These are phyloP conservation scores for Trichosporon sp. DNA, from an alignment of 1,284 basidiomycete genomes.

Conservation along the genomic window DNA sequence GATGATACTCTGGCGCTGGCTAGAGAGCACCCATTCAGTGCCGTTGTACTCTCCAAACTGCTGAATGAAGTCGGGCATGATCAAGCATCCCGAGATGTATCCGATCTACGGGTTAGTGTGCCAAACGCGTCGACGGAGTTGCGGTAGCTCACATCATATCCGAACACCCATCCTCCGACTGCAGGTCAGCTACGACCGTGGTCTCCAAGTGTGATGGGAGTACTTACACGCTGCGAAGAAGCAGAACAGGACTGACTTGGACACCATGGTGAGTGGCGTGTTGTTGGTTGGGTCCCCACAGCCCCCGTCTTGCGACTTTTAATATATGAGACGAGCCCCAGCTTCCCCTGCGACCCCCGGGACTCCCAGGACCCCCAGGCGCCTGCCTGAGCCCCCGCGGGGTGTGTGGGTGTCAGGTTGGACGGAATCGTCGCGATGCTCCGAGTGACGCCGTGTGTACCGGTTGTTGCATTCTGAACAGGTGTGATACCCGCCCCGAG, in stretches of 20 bases:
- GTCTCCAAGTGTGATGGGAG: background rate
- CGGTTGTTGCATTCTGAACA: background rate
- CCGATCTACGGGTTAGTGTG: conserved; percentile 20
- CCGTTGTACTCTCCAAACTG: conserved; percentile 59
- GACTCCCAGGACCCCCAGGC: background rate
- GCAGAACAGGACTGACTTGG: conserved; percentile 27
- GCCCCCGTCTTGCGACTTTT: background rate
- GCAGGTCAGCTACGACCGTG: background rate
- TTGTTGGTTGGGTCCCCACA: background rate
- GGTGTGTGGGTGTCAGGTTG: background rate
- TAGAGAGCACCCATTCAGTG: conserved; percentile 58
- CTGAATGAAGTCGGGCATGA: conserved; percentile 60
- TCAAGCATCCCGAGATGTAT: conserved; percentile 62
- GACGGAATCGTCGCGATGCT: background rate
- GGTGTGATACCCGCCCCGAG: background rate
- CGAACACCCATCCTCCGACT: conserved; percentile 33
- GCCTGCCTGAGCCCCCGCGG: background rate
- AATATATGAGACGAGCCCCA: background rate
- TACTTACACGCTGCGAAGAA: conserved; percentile 30
- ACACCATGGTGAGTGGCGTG: conserved; percentile 16
- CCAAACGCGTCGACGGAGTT: background rate
- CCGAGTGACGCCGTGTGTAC: background rate
- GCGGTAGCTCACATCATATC: conserved; percentile 24
- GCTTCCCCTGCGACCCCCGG: background rate
- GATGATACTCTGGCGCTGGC: conserved; percentile 55